phyloP scores from a whole-genome alignment of 805 yeast genomes.

The Lipomyces yamadae region DNA sequence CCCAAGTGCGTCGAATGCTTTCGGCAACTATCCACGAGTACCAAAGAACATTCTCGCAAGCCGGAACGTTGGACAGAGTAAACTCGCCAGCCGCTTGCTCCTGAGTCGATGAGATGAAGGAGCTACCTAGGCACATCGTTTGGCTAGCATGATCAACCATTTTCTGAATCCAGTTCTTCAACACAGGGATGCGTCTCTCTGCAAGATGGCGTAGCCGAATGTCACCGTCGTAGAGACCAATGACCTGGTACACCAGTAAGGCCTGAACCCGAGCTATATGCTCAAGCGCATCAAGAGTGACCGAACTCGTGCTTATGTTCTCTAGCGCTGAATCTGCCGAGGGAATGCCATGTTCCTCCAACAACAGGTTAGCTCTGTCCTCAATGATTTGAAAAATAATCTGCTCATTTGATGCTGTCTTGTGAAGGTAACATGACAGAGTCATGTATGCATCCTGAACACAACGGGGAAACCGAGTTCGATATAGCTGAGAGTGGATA shows the following conservation, averaged over 20 bases:
- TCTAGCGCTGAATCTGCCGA: not conserved
- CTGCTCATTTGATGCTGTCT: constrained; percentile 6
- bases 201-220: constrained; percentile 9
- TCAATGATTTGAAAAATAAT: constrained; percentile 6
- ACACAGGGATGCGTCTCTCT: constrained; percentile 1
- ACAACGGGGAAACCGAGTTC: constrained; percentile 7
- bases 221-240: constrained; percentile 7
- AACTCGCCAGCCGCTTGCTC: constrained; percentile 1
- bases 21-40: not conserved
- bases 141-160: constrained; percentile 8
- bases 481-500: constrained; percentile 5
- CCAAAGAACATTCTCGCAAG: constrained; percentile 1
- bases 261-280: constrained; percentile 9
- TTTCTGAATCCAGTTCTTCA: not conserved
- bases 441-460: constrained; percentile 4
- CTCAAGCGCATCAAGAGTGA: constrained; percentile 5
- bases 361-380: constrained; percentile 4
- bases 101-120: constrained; percentile 4
- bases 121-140: constrained; percentile 2
- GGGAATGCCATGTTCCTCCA: not conserved
- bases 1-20: constrained; percentile 8
- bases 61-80: not conserved
- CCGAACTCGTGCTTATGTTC: constrained; percentile 8
- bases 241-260: not conserved
- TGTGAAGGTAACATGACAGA: constrained; percentile 9